Conservation (phyloP, 1,284 basidiomycete species). For the Austropuccinia psidii region DNA sequence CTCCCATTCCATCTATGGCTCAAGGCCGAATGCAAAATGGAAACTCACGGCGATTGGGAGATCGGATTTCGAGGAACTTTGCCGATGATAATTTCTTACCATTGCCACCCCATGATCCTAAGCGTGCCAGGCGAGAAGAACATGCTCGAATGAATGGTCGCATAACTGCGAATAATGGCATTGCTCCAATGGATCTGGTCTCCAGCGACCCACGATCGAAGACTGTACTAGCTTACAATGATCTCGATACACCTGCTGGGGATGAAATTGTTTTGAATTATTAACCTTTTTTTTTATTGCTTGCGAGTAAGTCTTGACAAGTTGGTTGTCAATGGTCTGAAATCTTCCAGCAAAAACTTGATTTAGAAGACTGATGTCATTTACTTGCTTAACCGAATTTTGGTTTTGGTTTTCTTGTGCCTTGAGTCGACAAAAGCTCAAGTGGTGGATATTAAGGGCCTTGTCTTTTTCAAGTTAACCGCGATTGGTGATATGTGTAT, state of each 20-base stretch:
- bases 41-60: conserved; percentile 15
- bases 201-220: conserved; percentile 27
- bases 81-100: not conserved
- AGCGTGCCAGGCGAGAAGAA: not conserved
- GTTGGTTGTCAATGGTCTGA: no score
- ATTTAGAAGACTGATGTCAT: no score
- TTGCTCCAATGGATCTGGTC: not conserved
- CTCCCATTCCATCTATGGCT: conserved; percentile 9
- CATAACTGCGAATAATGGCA: not conserved
- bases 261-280: conserved; percentile 37
- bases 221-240: conserved; percentile 35
- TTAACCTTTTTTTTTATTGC: not conserved
- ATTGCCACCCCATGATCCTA: not conserved
- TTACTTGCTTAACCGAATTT: no score
- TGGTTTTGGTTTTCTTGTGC: no score
- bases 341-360: no score
- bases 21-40: conserved; percentile 2
- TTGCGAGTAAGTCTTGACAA: no score
- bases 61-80: conserved; percentile 28
- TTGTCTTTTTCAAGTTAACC: no score
- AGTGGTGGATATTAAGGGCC: no score
- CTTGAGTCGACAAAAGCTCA: no score
- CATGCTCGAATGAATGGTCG: not conserved
- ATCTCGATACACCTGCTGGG: conserved; percentile 29
- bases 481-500: no score